These are phyloP conservation scores for Suillus bovinus DNA, from an alignment of 768 basidiomycete genomes.

Conservation along the genomic window DNA sequence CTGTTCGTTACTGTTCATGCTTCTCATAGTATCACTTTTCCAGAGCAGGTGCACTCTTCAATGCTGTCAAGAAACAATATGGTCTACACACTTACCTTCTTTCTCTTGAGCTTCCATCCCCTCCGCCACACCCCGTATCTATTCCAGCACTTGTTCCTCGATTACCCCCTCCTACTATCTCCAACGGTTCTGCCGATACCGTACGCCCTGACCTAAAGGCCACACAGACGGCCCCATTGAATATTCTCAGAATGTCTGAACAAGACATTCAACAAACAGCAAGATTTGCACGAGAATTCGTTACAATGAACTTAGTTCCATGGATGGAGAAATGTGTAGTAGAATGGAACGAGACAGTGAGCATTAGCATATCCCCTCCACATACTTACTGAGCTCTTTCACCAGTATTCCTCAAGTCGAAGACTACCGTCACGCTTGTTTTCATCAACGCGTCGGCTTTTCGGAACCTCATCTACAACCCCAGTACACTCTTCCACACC, in stretches of 20 bases:
- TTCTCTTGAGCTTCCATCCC: constrained; percentile 56
- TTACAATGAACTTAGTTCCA: constrained; percentile 86
- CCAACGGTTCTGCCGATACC: constrained; percentile 22
- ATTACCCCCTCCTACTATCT: constrained; percentile 52
- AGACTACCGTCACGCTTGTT: constrained; percentile 84
- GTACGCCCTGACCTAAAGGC: constrained; percentile 22
- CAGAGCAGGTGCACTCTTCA: constrained; percentile 78
- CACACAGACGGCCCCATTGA: constrained; percentile 16
- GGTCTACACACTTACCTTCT: constrained; percentile 78
- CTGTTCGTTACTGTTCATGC: constrained; percentile 1
- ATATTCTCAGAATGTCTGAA: constrained; percentile 56
- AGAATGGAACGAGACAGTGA: constrained; percentile 90
- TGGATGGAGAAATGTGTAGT: constrained; percentile 96
- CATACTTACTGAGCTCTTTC: constrained; percentile 7
- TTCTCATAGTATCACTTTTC: constrained; percentile 10
- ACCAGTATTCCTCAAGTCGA: constrained; percentile 69
- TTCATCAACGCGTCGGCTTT: constrained; percentile 80
- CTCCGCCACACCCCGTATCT: constrained; percentile 65
- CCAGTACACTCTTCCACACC: constrained; percentile 35
- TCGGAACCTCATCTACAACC: constrained; percentile 62
- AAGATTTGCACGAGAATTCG: constrained; percentile 83
- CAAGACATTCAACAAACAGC: constrained; percentile 74
- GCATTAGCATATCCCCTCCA: constrained; percentile 15
- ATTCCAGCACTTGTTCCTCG: constrained; percentile 68
- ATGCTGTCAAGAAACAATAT: constrained; percentile 86